These are phyloP conservation scores for Vitis labrusca DNA, from an alignment of 164 flowering plant genomes.

Conservation along the genomic window DNA sequence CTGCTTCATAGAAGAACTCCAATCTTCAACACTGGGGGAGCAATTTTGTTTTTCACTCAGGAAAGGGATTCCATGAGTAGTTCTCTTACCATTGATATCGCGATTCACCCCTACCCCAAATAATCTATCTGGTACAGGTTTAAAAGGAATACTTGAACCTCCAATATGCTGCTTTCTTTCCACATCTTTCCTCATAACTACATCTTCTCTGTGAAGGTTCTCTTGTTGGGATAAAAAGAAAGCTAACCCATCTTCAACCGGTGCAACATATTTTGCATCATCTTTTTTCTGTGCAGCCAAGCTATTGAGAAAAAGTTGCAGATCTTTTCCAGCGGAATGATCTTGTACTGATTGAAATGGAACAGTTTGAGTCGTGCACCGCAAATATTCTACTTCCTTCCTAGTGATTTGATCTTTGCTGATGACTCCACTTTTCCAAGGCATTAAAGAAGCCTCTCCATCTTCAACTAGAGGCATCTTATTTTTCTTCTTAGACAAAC, in stretches of 20 bases:
- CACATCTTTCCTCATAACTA: conserved; percentile 9
- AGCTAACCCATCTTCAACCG: conserved; percentile 1
- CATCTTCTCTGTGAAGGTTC: conserved; percentile 13
- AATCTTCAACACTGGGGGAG: conserved; percentile 14
- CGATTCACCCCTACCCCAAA: neutral
- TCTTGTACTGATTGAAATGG: conserved; percentile 14
- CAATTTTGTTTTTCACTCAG: conserved; percentile 18
- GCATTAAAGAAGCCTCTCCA: conserved; percentile 16
- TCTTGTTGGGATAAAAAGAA: conserved; percentile 15
- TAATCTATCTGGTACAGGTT: conserved; percentile 11
- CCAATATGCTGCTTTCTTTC: conserved; percentile 11
- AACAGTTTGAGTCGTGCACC: conserved; percentile 1
- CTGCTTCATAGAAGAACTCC: conserved; percentile 14
- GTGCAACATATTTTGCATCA: conserved; percentile 14
- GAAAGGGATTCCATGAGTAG: conserved; percentile 7
- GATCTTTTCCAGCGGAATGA: conserved; percentile 15
- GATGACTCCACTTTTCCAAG: conserved; percentile 17
- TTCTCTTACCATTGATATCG: conserved; percentile 11
- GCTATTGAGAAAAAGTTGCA: conserved; percentile 22
- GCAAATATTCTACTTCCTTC: conserved; percentile 17
- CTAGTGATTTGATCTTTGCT: conserved; percentile 12
- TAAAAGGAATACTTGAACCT: conserved; percentile 16
- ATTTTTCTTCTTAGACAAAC: conserved; percentile 27
- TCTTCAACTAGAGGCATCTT: conserved; percentile 29
- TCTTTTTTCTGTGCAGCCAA: conserved; percentile 16